Base-by-base conservation (phyloP, 78 protist species). In the Dictyostelium capitatum region DNA sequence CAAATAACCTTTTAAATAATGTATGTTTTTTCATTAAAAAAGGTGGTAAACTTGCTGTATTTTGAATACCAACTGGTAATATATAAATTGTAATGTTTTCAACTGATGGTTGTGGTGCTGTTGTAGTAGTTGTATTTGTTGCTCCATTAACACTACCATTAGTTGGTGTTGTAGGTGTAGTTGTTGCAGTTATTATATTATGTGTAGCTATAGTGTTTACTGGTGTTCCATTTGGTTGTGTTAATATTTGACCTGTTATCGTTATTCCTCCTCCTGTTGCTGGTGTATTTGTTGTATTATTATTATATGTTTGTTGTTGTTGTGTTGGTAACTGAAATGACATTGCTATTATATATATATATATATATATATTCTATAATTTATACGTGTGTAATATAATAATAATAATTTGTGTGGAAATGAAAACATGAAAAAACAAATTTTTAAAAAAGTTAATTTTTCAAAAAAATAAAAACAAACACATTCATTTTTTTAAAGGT, bases 21-120 rank as follows among this genome's bases (percentile, higher is more conserved):
- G 92, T 85, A 77, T 85, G 83, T 64, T 77, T 85, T 75, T 73
- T 74, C 92, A 85, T 85, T 43, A 85, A 32, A 50, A 85, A 85
- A 23, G 92, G 92, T 46, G 92, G 92, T 30, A 85, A 25, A n/a
- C 47, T 32, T 17, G 67, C 23, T 17, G 57, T 54, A 11, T 54
- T 50, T n/a, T 72, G 79, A 10, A 83, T 57, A 47, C 91, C 91
- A 54, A 83, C 59, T 23, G 51, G 59, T n/a, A 20, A 32, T 7
- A 47, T 74, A 12, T 74, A 70, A 4, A 83, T 83, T 11, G 91
- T 83, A 12, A 83, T 59, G 43, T 83, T 80, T 9, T 83, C 79
- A 3, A 70, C 80, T 43, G 82, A 17, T 15, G 65, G 28, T 64
- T 56, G 23, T 32, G 89, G 67, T 15, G 59, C 20, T 32, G 9